A percentile compares a stretch with the other conserved stretches of the same genome.
Evolutionary conservation across 2,329 filamentous ascomycete species (phyloP).

Genomic region (Penicillium corylophilum): DNA sequence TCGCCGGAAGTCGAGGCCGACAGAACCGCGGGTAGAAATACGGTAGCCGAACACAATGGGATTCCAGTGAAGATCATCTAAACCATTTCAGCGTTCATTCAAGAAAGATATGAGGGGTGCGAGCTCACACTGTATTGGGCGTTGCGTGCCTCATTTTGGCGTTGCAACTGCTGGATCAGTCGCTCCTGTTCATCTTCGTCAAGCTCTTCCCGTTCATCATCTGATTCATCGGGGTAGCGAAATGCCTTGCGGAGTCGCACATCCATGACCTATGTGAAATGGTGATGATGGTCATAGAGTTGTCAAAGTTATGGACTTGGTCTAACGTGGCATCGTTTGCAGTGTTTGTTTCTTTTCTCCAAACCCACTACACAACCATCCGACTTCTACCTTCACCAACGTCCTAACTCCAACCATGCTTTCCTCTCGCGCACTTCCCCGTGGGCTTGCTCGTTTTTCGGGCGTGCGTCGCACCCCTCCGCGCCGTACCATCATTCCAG

Average conservation of each 20-base stretch:
- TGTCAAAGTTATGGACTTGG: not conserved
- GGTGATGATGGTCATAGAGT: not conserved
- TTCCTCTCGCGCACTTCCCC: slow-evolving; percentile 11
- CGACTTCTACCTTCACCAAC: slow-evolving; percentile 3
- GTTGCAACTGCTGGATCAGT: slow-evolving; percentile 38
- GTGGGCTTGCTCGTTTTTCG: slow-evolving; percentile 12
- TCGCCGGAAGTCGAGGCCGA: slow-evolving; percentile 20
- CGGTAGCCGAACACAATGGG: slow-evolving; percentile 31
- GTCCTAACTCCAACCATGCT: slow-evolving; percentile 10
- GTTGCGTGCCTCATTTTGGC: slow-evolving; percentile 40
- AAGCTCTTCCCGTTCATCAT: slow-evolving; percentile 60
- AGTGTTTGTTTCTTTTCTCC: slow-evolving; percentile 23
- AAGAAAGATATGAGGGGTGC: slow-evolving; percentile 1
- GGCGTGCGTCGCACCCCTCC: slow-evolving; percentile 12
- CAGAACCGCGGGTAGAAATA: slow-evolving; percentile 36
- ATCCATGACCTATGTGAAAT: slow-evolving; percentile 36
- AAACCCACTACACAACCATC: slow-evolving; percentile 3
- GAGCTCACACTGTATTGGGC: slow-evolving; percentile 40
- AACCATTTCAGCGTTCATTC: not conserved
- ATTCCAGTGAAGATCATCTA: slow-evolving; percentile 38
- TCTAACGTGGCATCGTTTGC: slow-evolving; percentile 23
- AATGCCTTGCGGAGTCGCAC: slow-evolving; percentile 74
- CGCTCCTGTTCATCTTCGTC: slow-evolving; percentile 65
- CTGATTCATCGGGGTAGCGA: slow-evolving; percentile 66
- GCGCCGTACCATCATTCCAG: slow-evolving; percentile 50